Evolutionary conservation across 495 filamentous ascomycete genomes (phyloP).

Genomic region (Penicillium atrosanguineum): DNA sequence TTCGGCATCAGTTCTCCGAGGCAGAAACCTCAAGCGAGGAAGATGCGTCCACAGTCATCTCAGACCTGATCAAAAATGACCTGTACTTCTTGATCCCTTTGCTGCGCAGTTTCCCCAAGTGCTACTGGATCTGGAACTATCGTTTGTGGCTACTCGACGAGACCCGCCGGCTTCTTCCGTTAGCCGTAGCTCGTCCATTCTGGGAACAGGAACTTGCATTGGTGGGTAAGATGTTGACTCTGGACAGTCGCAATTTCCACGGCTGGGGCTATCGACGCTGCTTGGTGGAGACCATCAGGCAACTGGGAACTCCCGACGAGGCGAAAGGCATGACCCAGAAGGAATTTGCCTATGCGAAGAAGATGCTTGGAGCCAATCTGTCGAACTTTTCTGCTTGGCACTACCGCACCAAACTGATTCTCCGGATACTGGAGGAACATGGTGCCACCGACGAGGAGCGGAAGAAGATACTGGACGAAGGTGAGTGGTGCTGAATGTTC

Average conservation of each 20-base stretch:
- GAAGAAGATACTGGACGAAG: constrained; percentile 67
- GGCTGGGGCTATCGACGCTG: constrained; percentile 90
- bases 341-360: constrained; percentile 87
- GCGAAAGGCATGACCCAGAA: constrained; percentile 61
- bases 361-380: constrained; percentile 77
- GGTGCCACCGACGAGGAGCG: constrained; percentile 59
- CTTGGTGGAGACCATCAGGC: constrained; percentile 69
- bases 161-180: constrained; percentile 59
- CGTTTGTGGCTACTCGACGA: constrained; percentile 82
- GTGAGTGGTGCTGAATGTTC: constrained; percentile 35
- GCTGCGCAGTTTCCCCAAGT: constrained; percentile 84
- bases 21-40: constrained; percentile 19
- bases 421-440: constrained; percentile 67
- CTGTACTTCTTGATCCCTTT: constrained; percentile 79
- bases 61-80: constrained; percentile 63
- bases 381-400: constrained; percentile 99
- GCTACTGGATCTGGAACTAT: constrained; percentile 99
- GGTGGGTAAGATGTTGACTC: constrained; percentile 78
- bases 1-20: constrained; percentile 47
- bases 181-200: constrained; percentile 52
- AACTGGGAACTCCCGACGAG: constrained; percentile 42
- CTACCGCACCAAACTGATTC: constrained; percentile 78
- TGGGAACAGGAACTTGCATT: constrained; percentile 84
- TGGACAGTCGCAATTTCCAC: constrained; percentile 92
- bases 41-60: constrained; percentile 21